These are phyloP conservation scores for Boletus smithii DNA, from an alignment of 1,284 basidiomycete genomes.

Conservation along the genomic window DNA sequence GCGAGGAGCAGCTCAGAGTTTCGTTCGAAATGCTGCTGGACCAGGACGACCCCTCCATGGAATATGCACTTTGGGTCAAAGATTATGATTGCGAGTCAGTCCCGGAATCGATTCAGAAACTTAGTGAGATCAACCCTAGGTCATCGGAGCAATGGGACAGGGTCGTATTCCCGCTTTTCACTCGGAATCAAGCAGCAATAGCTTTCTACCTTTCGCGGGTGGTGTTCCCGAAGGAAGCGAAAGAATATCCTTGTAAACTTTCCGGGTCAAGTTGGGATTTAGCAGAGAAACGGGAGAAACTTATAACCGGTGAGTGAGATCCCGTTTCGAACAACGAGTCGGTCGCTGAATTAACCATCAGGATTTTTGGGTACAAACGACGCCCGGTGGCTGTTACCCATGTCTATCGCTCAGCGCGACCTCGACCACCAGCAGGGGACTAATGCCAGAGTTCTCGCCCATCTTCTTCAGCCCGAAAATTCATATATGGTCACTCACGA, in stretches of 20 bases:
- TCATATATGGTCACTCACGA: conserved; percentile 28
- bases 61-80: conserved; percentile 44
- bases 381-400: conserved; percentile 2
- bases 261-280: conserved; percentile 43
- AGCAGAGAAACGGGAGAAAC: conserved; percentile 27
- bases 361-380: conserved; percentile 14
- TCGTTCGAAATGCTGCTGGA: conserved; percentile 41
- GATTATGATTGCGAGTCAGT: conserved; percentile 10
- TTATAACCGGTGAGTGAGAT: conserved; percentile 7
- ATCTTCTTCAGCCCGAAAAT: conserved; percentile 44
- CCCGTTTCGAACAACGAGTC: no score
- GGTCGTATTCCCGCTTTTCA: conserved; percentile 35
- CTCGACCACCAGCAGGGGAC: conserved; percentile 2
- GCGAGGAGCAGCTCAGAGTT: conserved; percentile 33
- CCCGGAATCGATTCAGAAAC: conserved; percentile 28
- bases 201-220: no score
- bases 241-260: conserved; percentile 44
- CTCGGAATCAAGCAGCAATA: conserved; percentile 38
- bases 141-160: conserved; percentile 35
- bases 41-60: conserved; percentile 40
- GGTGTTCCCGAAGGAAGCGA: conserved; percentile 28
- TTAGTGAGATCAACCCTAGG: conserved; percentile 40
- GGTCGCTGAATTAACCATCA: background rate
- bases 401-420: conserved; percentile 1
- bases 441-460: conserved; percentile 39